A percentile compares a stretch with the other conserved stretches of the same genome.
Conservation (phyloP, 1,139 yeast species). For the Entelexis paramagnoliae region DNA sequence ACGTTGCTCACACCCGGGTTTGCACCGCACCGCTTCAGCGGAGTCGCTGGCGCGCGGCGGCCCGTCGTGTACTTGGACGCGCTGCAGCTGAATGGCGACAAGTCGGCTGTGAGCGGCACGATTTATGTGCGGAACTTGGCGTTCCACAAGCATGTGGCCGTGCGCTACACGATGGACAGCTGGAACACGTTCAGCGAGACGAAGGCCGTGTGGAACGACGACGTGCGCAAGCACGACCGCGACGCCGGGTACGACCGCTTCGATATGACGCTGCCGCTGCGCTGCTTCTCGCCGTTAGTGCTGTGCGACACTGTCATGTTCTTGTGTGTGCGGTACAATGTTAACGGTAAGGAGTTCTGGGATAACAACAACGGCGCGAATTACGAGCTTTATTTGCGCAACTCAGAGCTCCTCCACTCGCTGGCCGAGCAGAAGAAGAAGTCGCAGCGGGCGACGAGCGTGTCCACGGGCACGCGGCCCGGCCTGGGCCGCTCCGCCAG, state of each 20-base stretch:
- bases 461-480: not conserved
- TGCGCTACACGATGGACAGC: slow-evolving; percentile 57
- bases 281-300: slow-evolving; percentile 30
- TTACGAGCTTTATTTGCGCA: slow-evolving; percentile 45
- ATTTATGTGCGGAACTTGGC: slow-evolving; percentile 63
- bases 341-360: slow-evolving; percentile 53
- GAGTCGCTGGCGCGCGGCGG: slow-evolving; percentile 23
- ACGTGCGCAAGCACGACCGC: slow-evolving; percentile 40
- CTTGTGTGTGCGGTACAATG: slow-evolving; percentile 52
- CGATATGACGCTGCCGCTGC: slow-evolving; percentile 38
- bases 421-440: not conserved
- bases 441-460: not conserved
- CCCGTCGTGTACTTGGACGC: slow-evolving; percentile 52
- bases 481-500: not conserved
- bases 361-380: slow-evolving; percentile 58
- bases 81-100: slow-evolving; percentile 49
- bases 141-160: slow-evolving; percentile 51
- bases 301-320: slow-evolving; percentile 32
- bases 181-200: slow-evolving; percentile 69
- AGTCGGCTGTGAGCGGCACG: slow-evolving; percentile 53
- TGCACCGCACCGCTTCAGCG: slow-evolving; percentile 20
- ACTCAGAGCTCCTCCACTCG: slow-evolving; percentile 19
- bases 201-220: slow-evolving; percentile 53
- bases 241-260: slow-evolving; percentile 36
- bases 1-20: slow-evolving; percentile 24